Base-by-base conservation (phyloP, 495 filamentous ascomycete species). In the Penicillium turbatum region DNA sequence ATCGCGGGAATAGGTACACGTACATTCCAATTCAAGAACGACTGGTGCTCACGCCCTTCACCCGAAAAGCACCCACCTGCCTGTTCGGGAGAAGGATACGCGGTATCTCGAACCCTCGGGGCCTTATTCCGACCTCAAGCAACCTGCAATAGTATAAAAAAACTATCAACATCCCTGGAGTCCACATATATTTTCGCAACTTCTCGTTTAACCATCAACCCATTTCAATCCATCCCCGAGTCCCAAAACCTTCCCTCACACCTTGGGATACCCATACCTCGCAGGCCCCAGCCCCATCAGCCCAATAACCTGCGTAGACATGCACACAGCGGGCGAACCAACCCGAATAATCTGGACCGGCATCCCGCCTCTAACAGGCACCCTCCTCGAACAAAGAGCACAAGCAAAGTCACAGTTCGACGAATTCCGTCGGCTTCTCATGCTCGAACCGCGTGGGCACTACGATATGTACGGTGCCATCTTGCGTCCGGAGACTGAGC, bases 401-500 rank as follows among this genome's bases (percentile, higher is more conserved):
- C 55, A 62, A 51, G 61, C 61, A 24, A 64, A 58, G 34, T 17
- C n/a, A 5, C 36, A 62, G 9, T 48, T 50, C 21, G 61, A 64
- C 27, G n/a, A 64, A 5, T 55, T 61, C 31, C 55, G 61, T 3
- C 49, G 53, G 1, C 38, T 55, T 9, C 43, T 64, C 16, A 62
- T 64, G 55, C 47, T 64, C 19, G 61, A 64, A 16, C 61, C 61
- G 3, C 58, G 59, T 12, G 61, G 61, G 9, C 61, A 64, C 47
- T 59, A 54, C 19, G 61, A 64, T 26, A 64, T 64, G 61, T 64
- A 64, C 35, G 61, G 61, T 3, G 61, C 62, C 6, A 64, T 64
- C 8, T 29, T 64, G 13, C 48, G 49, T 0, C 48, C 48, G 0
- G 52, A 64, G 30, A 64, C 62, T 0, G 62, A 64, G 26, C 53